Evolutionary conservation across 2,329 filamentous ascomycete species (phyloP).

Genomic region (Aspergillus ochraceoroseus): DNA sequence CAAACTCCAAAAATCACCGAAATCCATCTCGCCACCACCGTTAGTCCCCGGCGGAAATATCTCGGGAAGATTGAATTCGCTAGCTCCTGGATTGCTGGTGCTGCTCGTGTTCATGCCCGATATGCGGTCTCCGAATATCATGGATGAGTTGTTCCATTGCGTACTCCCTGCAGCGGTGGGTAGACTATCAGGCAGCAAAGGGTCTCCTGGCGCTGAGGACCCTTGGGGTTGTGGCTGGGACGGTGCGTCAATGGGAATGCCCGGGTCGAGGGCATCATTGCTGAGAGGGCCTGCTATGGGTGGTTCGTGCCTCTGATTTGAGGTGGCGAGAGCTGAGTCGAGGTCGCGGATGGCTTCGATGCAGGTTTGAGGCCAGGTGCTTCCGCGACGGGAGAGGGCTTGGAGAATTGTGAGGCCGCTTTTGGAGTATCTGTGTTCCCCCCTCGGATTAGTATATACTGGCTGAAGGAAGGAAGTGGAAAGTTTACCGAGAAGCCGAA

Average conservation of each 20-base stretch:
- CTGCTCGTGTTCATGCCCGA: too few relatives aligned
- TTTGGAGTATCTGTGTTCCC: conserved; percentile 40
- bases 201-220: background rate
- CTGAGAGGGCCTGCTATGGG: background rate
- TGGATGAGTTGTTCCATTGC: conserved; percentile 10
- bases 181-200: background rate
- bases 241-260: too few relatives aligned
- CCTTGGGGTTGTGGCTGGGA: background rate
- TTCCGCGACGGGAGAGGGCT: conserved; percentile 33
- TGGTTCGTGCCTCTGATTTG: conserved; percentile 2
- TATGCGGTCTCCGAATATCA: conserved; percentile 11
- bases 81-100: too few relatives aligned
- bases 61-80: background rate
- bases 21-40: conserved; percentile 15
- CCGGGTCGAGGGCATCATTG: background rate
- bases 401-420: conserved; percentile 32
- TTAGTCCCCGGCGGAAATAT: conserved; percentile 5
- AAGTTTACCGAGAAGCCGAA: conserved; percentile 15
- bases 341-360: conserved; percentile 38
- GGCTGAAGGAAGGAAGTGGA: background rate
- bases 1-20: conserved; percentile 30
- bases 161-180: background rate
- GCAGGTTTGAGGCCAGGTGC: conserved; percentile 39
- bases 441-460: too few relatives aligned
- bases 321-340: conserved; percentile 25